A percentile compares a stretch with the other conserved stretches of the same genome.
Evolutionary conservation across 73 alveolate genomes (phyloP).

Genomic region (Tetrahymena thermophila): DNA sequence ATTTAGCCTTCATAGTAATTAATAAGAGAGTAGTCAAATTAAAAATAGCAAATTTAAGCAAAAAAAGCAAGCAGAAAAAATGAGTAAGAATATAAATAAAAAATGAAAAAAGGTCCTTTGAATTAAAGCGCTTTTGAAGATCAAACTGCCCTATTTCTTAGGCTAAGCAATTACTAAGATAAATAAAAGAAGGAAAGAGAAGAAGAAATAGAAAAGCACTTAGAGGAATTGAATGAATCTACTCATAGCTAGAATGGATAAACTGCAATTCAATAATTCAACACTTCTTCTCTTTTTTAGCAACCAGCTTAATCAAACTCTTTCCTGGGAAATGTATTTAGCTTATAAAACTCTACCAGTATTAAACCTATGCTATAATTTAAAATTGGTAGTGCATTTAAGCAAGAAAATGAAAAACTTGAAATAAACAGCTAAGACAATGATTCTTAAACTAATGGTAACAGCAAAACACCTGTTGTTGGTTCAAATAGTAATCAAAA

Average conservation of each 20-base stretch:
- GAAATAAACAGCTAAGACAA: background rate
- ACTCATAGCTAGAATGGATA: background rate
- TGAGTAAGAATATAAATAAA: background rate
- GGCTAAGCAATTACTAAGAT: background rate
- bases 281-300: background rate
- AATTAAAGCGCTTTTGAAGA: background rate
- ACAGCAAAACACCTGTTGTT: background rate
- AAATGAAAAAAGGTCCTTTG: background rate
- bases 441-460: background rate
- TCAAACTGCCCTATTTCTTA: background rate
- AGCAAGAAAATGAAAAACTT: background rate
- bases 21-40: background rate
- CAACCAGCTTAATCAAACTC: background rate
- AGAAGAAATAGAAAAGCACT: background rate
- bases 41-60: background rate
- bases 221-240: background rate
- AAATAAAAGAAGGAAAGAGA: background rate
- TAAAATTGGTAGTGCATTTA: background rate
- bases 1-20: background rate
- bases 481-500: background rate
- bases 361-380: background rate
- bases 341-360: background rate
- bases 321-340: background rate
- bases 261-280: background rate
- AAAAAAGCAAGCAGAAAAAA: background rate